Base-by-base conservation (phyloP, 1,284 basidiomycete species). In the Salmacisia buchloeana region DNA sequence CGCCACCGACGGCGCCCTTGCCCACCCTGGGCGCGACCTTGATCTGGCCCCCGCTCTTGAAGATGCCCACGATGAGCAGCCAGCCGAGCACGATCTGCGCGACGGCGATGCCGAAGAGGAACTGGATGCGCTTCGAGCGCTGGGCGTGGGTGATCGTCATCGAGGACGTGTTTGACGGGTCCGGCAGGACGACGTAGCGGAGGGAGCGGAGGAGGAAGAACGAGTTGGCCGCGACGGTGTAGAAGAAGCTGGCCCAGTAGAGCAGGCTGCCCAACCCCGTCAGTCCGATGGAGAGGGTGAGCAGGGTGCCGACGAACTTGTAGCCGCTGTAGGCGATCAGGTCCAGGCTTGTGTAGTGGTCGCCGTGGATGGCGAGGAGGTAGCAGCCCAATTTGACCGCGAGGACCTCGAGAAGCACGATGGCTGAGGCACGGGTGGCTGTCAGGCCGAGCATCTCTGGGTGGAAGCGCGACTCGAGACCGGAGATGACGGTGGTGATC, bases 141-240 rank as follows among this genome's bases (percentile, higher is more conserved):
- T 92, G 90, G 0, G 88, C 85, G 69, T 89, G 89, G 23, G 87
- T 88, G 36, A 94, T 86, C 0, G 89, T 90, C 5, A 85, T 85
- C 18, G 82, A 81, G 3, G 82, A 81, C 9, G 77, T 69, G 27
- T 60, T 71, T 35, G 81, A 81, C 1, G 85, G 83, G 73, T 86
- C 85, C 2, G 94, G 92, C 2, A 97, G 85, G 57, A 96, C 87
- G 60, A 96, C 88, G 45, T 91, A 91, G 62, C 92, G 90, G 29
- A 97, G 84, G 3, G 93, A 94, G 60, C 93, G 91, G 41, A 93
- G 86, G 57, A 97, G 83, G 85, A 98, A 97, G 82, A 97, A 94
- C 0, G 89, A 92, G 68, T 94, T 94, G 21, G 94, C 90, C 34
- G 88, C 82, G 80, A 93, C 90, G 15, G 87, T 85, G 81, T 97